These are phyloP conservation scores for Cucurbita maxima DNA, from an alignment of 306 rosid genomes.

Conservation along the genomic window DNA sequence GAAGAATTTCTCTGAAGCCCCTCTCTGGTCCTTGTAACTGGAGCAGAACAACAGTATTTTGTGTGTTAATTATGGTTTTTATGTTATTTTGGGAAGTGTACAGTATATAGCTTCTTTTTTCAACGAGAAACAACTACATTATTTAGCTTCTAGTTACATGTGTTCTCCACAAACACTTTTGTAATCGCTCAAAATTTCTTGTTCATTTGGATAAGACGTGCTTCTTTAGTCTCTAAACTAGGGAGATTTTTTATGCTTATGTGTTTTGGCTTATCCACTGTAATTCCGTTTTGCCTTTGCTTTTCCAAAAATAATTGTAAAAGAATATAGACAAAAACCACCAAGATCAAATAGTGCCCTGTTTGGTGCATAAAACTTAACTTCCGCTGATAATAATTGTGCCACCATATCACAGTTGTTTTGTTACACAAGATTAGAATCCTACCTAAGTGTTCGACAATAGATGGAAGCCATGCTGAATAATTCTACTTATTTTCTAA, in stretches of 20 bases:
- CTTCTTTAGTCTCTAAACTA: too few species aligned
- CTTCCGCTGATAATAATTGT: not conserved
- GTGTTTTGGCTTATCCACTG: not conserved
- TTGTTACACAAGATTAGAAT: too few species aligned
- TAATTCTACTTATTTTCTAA: not conserved
- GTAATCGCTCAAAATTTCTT: too few species aligned
- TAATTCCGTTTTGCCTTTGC: not conserved
- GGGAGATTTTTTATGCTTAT: not conserved
- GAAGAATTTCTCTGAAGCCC: too few species aligned
- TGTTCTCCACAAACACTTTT: too few species aligned
- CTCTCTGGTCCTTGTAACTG: not conserved
- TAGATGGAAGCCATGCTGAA: not conserved
- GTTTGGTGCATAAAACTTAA: not conserved
- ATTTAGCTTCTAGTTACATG: too few species aligned
- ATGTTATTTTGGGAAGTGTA: not conserved
- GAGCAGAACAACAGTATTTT: not conserved
- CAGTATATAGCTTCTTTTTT: not conserved
- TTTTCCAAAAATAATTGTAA: not conserved
- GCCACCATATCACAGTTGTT: too few species aligned
- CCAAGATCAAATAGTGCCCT: not conserved
- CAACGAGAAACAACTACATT: too few species aligned
- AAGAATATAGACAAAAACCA: not conserved
- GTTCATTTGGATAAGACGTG: too few species aligned
- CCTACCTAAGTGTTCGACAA: too few species aligned
- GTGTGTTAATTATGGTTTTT: not conserved